A percentile compares a stretch with the other conserved stretches of the same genome.
Conservation (phyloP, 2,329 filamentous ascomycete species). For the Fusarium penzigii region DNA sequence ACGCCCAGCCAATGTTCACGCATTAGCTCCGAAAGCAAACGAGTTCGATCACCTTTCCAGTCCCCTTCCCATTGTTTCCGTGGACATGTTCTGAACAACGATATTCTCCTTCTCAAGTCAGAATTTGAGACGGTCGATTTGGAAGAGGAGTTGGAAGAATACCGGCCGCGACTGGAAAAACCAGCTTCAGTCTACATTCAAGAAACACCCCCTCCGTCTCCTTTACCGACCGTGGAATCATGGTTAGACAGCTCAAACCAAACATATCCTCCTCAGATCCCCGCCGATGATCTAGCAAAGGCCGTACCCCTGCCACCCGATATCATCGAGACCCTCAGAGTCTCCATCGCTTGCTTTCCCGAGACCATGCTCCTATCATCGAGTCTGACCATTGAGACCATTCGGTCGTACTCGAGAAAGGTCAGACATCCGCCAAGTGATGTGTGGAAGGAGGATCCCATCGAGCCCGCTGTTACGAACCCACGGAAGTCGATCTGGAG, state of each 20-base stretch:
- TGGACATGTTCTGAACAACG: slow-evolving; percentile 18
- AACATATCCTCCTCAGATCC: slow-evolving; percentile 30
- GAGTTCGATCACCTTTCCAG: slow-evolving; percentile 6
- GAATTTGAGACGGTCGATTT: slow-evolving; percentile 22
- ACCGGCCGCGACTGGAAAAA: slow-evolving; percentile 9
- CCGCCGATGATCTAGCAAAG: slow-evolving; percentile 38
- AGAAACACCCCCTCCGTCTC: slow-evolving; percentile 37
- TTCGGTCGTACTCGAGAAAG: slow-evolving; percentile 57
- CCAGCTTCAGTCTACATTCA: slow-evolving; percentile 32
- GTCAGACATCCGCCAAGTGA: slow-evolving; percentile 43
- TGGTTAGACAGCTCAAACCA: slow-evolving; percentile 37
- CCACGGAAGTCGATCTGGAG: slow-evolving; percentile 38
- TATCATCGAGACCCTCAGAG: slow-evolving; percentile 54
- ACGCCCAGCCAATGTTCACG: slow-evolving; percentile 14
- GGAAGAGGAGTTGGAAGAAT: slow-evolving; percentile 19
- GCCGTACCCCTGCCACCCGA: slow-evolving; percentile 53
- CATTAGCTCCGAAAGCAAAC: slow-evolving; percentile 7
- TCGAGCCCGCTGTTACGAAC: slow-evolving; percentile 13
- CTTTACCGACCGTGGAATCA: slow-evolving; percentile 37
- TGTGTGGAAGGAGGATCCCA: slow-evolving; percentile 16
- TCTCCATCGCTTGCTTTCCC: slow-evolving; percentile 58
- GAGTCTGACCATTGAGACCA: slow-evolving; percentile 58
- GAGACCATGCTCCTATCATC: slow-evolving; percentile 59
- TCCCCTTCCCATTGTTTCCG: slow-evolving; percentile 14
- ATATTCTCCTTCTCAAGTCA: slow-evolving; percentile 18